Base-by-base conservation (phyloP, 1,284 basidiomycete species). In the Apiotrichum brassicae region DNA sequence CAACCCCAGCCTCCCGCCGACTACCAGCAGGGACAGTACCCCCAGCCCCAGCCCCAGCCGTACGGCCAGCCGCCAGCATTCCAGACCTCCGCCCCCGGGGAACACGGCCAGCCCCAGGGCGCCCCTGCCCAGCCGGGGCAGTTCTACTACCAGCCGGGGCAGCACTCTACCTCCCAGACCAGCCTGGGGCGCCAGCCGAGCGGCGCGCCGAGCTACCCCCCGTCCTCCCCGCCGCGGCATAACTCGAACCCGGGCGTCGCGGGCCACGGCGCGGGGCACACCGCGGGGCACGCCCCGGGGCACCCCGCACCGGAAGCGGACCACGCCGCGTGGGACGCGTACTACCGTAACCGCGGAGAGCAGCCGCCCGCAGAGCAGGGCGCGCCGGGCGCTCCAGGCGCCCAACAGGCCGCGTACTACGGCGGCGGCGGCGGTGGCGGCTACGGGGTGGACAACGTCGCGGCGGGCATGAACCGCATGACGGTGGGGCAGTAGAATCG, bases 241-340 rank as follows among this genome's bases (percentile, higher is more conserved):
- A 37, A 41, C 33, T 65, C 65, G 9, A 56, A 61, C 39, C 63
- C 69, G 14, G 67, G 67, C 4, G 58, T 56, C 13, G 64, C 64
- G 13, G 65, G 68, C 9, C 46, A 64, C 20, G 65, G 65, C 7
- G 59, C 66, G 0, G 65, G 57, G 7, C 54, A 45, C n/a, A 58
- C 67, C 20, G 59, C 60, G 13, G 60, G 65, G 30, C 59, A 69
- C 40, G 57, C 59, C 19, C n/a, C n/a, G n/a, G n/a, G n/a, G n/a
- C n/a, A n/a, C n/a, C n/a, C n/a, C n/a, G n/a, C n/a, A n/a, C n/a
- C n/a, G n/a, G n/a, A n/a, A n/a, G n/a, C n/a, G n/a, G n/a, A n/a
- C n/a, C n/a, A n/a, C n/a, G 67, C 68, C 5, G 69, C 69, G 7
- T 75, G 73, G 73, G 66, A 69, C 26, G 69, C 67, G 12, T 73